Evolutionary conservation across 805 yeast genomes (phyloP).

Genomic region (Pichia manshurica): DNA sequence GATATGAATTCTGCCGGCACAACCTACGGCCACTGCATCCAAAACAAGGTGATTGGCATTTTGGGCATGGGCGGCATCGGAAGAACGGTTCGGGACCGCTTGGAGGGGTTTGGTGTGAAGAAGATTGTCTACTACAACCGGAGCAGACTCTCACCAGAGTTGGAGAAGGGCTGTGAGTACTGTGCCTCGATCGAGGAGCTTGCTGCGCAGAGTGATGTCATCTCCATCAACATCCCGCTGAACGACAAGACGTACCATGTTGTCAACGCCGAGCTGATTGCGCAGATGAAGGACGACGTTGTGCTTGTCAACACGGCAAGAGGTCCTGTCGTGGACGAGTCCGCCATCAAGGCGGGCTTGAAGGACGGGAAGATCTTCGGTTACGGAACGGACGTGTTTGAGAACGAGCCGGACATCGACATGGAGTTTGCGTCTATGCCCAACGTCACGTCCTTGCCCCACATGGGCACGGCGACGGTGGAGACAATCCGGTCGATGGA

Average conservation of each 20-base stretch:
- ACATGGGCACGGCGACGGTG: constrained; percentile 75
- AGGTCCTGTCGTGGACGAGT: constrained; percentile 76
- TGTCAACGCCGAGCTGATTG: constrained; percentile 53
- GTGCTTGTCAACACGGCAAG: constrained; percentile 83
- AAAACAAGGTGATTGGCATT: constrained; percentile 70
- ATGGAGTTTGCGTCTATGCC: constrained; percentile 55
- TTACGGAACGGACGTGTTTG: constrained; percentile 73
- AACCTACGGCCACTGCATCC: constrained; percentile 67
- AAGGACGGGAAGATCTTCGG: constrained; percentile 61
- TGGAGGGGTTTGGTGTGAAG: constrained; percentile 69
- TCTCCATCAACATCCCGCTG: constrained; percentile 74
- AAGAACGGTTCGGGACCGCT: constrained; percentile 65
- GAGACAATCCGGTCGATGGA: constrained; percentile 82
- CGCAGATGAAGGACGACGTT: constrained; percentile 73
- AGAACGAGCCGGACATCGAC: constrained; percentile 63
- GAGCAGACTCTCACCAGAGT: constrained; percentile 47
- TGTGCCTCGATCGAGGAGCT: constrained; percentile 63
- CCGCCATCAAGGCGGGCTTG: constrained; percentile 48
- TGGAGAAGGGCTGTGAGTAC: constrained; percentile 65
- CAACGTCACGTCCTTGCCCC: constrained; percentile 79
- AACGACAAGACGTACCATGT: constrained; percentile 66
- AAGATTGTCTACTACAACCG: constrained; percentile 73
- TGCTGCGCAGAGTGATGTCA: constrained; percentile 55
- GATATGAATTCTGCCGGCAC: constrained; percentile 41
- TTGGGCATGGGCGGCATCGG: constrained; percentile 91